A percentile compares a stretch with the other conserved stretches of the same genome.
phyloP scores from a whole-genome alignment of 1,284 basidiomycete genomes.

The Porodaedalea pini region DNA sequence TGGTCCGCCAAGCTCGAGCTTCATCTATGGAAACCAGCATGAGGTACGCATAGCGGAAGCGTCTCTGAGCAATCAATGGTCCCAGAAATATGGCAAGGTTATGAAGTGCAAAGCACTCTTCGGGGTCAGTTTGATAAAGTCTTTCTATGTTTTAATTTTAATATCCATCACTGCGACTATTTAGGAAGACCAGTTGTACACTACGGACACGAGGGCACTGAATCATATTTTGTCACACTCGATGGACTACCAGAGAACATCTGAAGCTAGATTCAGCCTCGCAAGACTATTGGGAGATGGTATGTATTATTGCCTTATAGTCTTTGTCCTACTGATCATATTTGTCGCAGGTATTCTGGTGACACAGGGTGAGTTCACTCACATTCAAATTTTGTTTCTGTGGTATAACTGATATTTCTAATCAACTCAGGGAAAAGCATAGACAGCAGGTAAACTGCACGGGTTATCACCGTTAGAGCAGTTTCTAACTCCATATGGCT shows the following conservation, averaged over 20 bases:
- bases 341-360: constrained; percentile 36
- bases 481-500: not conserved
- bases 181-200: constrained; percentile 42
- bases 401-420: not conserved
- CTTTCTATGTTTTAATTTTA: not conserved
- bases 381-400: too few relatives aligned
- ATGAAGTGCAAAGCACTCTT: constrained; percentile 46
- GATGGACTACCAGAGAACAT: constrained; percentile 46
- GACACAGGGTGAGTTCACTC: constrained; percentile 43
- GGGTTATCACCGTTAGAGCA: constrained; percentile 34
- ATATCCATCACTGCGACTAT: not conserved
- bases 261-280: constrained; percentile 34
- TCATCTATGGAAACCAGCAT: constrained; percentile 51
- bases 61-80: constrained; percentile 51
- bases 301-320: constrained; percentile 19
- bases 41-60: constrained; percentile 40
- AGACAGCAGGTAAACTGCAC: constrained; percentile 41
- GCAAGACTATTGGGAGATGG: constrained; percentile 44
- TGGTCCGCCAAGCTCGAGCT: constrained; percentile 47
- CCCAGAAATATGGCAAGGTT: constrained; percentile 48
- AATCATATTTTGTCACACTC: constrained; percentile 47
- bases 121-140: constrained; percentile 35
- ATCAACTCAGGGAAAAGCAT: constrained; percentile 37
- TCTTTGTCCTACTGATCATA: not conserved
- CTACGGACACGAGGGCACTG: constrained; percentile 47